Percentiles rank a stretch among this genome's conserved stretches.
phyloP scores from a whole-genome alignment of 257 asterid genomes.

The Solanum bukasovii region DNA sequence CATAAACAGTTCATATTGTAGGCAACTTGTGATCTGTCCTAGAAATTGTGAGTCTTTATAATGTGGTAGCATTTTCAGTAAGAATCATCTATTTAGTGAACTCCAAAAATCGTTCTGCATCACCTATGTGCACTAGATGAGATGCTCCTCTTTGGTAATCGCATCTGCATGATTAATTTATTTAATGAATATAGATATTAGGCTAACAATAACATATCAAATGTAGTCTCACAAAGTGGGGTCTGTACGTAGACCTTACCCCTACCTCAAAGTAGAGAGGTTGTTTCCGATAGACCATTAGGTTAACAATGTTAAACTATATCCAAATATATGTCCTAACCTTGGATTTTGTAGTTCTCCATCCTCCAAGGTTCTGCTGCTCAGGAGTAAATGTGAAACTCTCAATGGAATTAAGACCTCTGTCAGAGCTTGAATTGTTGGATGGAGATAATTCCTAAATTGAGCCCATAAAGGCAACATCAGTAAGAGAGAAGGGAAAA shows the following conservation, averaged over 20 bases:
- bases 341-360: slow-evolving; percentile 77
- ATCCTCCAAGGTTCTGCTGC: slow-evolving; percentile 46
- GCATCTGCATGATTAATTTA: slow-evolving; percentile 45
- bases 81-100: neutral
- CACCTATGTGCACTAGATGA: neutral
- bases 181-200: neutral
- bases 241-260: neutral
- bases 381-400: slow-evolving; percentile 51
- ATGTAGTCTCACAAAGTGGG: neutral
- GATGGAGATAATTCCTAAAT: slow-evolving; percentile 40
- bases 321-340: slow-evolving; percentile 16
- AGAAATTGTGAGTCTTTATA: neutral
- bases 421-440: slow-evolving; percentile 14
- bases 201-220: neutral
- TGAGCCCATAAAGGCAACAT: neutral
- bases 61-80: neutral
- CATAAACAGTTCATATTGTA: neutral
- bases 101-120: neutral
- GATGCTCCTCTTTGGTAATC: slow-evolving; percentile 45
- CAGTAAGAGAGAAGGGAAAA: neutral
- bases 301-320: neutral
- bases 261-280: neutral
- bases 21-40: neutral
- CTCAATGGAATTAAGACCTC: slow-evolving; percentile 28
- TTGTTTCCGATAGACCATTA: neutral